Conservation (phyloP, 495 filamentous ascomycete species). For the Cenococcum geophilum region DNA sequence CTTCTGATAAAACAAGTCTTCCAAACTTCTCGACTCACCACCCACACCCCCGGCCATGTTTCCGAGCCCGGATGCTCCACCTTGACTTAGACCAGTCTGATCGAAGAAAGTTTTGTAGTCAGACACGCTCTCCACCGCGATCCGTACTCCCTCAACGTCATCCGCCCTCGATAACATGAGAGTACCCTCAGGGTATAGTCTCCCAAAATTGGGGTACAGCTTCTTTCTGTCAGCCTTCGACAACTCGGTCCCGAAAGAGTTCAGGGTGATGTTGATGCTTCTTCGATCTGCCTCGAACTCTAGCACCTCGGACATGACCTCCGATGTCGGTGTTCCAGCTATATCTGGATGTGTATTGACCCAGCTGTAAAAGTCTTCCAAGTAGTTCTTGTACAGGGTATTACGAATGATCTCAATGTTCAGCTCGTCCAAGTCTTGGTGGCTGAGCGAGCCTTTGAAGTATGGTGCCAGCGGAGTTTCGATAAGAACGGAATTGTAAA, state of each 20-base stretch:
- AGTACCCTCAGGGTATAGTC: constrained; percentile 87
- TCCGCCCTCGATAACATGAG: constrained; percentile 93
- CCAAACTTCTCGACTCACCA: constrained; percentile 8
- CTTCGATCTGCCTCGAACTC: constrained; percentile 95
- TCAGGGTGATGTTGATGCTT: constrained; percentile 98
- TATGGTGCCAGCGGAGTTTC: constrained; percentile 94
- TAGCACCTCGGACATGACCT: constrained; percentile 90
- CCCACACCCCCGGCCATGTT: constrained; percentile 72
- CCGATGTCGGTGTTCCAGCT: constrained; percentile 78
- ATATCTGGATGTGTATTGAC: constrained; percentile 81
- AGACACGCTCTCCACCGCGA: constrained; percentile 82
- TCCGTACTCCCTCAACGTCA: constrained; percentile 84
- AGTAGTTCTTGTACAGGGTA: constrained; percentile 98
- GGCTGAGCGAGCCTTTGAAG: constrained; percentile 91
- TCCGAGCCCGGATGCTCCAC: constrained; percentile 58
- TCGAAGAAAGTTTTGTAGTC: constrained; percentile 97
- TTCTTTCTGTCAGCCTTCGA: constrained; percentile 91
- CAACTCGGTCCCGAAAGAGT: constrained; percentile 97
- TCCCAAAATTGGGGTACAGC: constrained; percentile 87
- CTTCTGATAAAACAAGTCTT: constrained; percentile 77
- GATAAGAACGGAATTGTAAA: constrained; percentile 95
- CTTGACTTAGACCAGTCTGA: constrained; percentile 75
- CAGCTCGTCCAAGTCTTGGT: constrained; percentile 94
- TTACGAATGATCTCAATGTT: constrained; percentile 99
- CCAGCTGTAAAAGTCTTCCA: constrained; percentile 94